Evolutionary conservation across 208 protist genomes (phyloP).

Genomic region (Willaertia magna): DNA sequence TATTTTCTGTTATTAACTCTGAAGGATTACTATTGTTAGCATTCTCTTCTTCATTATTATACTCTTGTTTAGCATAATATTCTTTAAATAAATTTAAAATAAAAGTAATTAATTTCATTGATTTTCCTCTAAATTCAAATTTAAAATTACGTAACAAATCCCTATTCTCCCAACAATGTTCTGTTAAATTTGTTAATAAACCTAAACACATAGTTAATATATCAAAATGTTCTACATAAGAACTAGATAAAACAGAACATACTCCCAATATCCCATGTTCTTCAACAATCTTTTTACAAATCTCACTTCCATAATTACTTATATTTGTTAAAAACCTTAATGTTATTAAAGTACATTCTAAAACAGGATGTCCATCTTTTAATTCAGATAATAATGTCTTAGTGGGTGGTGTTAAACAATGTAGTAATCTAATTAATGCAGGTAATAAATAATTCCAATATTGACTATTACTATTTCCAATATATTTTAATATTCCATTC

Average conservation of each 20-base stretch:
- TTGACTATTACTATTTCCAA: neutral
- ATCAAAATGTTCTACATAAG: neutral
- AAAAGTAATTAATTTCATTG: neutral
- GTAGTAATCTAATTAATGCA: neutral
- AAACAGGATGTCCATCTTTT: neutral
- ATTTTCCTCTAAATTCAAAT: neutral
- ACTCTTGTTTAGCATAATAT: neutral
- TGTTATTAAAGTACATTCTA: neutral
- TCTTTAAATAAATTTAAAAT: neutral
- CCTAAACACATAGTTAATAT: neutral
- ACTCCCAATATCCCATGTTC: neutral
- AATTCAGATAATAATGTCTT: neutral
- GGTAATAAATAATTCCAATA: neutral
- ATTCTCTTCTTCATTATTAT: neutral
- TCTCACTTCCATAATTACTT: neutral
- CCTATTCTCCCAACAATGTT: neutral
- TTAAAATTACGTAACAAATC: neutral
- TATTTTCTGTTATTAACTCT: too few relatives aligned
- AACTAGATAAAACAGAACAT: neutral
- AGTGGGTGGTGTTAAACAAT: neutral
- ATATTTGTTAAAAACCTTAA: neutral
- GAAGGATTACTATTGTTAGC: neutral
- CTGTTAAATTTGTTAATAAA: neutral
- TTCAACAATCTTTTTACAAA: neutral
- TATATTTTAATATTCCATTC: neutral